Base-by-base conservation (phyloP, 768 basidiomycete species). In the Russula sp. region DNA sequence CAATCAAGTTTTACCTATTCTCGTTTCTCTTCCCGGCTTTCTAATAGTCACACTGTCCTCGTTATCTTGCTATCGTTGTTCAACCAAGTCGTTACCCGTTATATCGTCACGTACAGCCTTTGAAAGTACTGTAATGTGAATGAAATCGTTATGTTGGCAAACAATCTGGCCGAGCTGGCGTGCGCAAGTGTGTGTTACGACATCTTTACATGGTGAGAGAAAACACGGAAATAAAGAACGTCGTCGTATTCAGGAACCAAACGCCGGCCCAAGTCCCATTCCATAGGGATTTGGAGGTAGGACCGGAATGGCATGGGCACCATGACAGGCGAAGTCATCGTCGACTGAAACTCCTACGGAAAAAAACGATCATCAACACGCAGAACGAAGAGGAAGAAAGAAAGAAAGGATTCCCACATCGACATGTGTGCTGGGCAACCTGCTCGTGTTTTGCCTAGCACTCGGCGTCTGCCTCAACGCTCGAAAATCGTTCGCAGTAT, bases 381-480 rank as follows among this genome's bases (percentile, higher is more conserved):
- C 22, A 13, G 6, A 8, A 51, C 3, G n/a, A 26, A 9, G 34
- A n/a, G 1, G 5, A 28, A 42, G 26, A 26, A 24, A 38, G 5
- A 10, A 11, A 1, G 9, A 18, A 24, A 80, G 36, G 5, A 36
- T 36, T 6, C 84, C 73, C 75, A 86, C 84, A 72, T 86, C 84
- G 59, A 86, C 91, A 75, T 94, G 92, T 79, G 85, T 87, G 74
- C 92, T 93, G 11, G 92, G 92, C 51, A 93, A 78, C 70, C 92
- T 80, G 75, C 91, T 93, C 61, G 90, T 93, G 71, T 93, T 94
- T 73, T 90, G 83, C 69, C 89, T 83, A 67, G 87, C 83, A 11
- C 84, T 81, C 36, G 89, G 81, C 48, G 78, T 76, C 73, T 87
- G 85, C 55, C 91, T 78, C 67, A 91, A 77, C 71, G 89, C 83